Percentiles rank a stretch among this genome's conserved stretches.
Conservation (phyloP, 2,329 filamentous ascomycete genomes). For the Cladosporium sp. region DNA sequence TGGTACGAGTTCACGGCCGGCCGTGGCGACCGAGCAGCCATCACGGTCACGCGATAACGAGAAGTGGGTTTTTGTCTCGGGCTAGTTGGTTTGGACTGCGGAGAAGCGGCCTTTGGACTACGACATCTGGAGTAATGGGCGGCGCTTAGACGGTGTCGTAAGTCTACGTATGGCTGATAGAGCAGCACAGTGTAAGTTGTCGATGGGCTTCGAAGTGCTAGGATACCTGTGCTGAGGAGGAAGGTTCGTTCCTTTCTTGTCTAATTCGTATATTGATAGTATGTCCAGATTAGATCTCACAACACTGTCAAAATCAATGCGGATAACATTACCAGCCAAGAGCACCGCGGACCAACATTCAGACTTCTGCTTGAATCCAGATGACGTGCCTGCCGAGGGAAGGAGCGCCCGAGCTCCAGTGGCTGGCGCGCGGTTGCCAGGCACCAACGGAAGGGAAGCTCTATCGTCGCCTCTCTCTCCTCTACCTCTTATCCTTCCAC, state of each 20-base stretch:
- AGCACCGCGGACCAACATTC: background rate
- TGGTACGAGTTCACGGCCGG: background rate
- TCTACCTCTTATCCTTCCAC: background rate
- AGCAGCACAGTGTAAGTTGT: background rate
- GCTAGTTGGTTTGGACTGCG: slow-evolving; percentile 8
- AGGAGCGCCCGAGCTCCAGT: background rate
- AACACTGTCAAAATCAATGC: background rate
- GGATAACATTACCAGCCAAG: background rate
- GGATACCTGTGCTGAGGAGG: background rate
- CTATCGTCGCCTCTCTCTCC: background rate
- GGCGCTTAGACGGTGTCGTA: background rate
- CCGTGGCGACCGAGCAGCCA: slow-evolving; percentile 2
- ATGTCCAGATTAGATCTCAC: background rate
- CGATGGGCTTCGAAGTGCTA: background rate
- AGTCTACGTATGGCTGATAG: background rate
- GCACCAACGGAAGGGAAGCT: background rate
- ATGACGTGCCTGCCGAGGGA: slow-evolving; percentile 6
- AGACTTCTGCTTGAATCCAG: background rate
- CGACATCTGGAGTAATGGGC: background rate
- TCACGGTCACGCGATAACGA: slow-evolving; percentile 18
- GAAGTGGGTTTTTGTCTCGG: slow-evolving; percentile 4
- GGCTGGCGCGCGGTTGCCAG: slow-evolving; percentile 7
- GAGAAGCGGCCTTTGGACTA: slow-evolving; percentile 15
- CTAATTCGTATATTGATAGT: background rate
- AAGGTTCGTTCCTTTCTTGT: background rate